Base-by-base conservation (phyloP, 768 basidiomycete species). In the Termitomyces sp. region DNA sequence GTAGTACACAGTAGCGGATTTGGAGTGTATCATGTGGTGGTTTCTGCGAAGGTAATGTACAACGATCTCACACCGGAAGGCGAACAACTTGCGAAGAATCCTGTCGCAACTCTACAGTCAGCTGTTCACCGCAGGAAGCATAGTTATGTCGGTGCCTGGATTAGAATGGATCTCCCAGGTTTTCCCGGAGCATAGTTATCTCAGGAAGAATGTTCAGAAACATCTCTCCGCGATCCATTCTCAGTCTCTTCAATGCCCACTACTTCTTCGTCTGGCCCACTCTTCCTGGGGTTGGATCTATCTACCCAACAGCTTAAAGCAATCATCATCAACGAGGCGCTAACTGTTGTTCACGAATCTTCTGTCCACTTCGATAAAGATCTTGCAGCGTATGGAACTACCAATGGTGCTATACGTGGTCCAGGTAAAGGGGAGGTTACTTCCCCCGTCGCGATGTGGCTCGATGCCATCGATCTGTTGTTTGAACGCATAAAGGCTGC, bases 301-400 rank as follows among this genome's bases (percentile, higher is more conserved):
- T 92, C 89, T 2, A 94, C 92, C 0, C 93, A 96, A 65, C 85
- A 86, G 59, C 76, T 91, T 52, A 91, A 95, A 69, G 90, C 86
- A 0, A 79, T 91, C 38, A 63, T 93, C 46, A 79, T 89, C 51
- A 69, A 79, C 20, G 74, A 83, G 38, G 76, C 83, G 53, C 76
- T 77, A 16, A 68, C 75, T 18, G 74, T 89, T 54, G 73, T 89
- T 0, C 79, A 86, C 60, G 87, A 93, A 66, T 76, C 80, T 11
- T 76, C 86, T 2, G 86, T 94, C 16, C 80, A 89, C 66, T 96
- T 92, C 64, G 89, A 91, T 69, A 76, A 76, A 38, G 92, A 96
- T 64, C 72, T 96, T 16, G 83, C 90, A 0, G 71, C 81, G 39
- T 84, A 87, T 65, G 77, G 77, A 5, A 89, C 86, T 3, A 76